Base-by-base conservation (phyloP, 2,329 filamentous ascomycete species). In the Ustilaginoidea virens region DNA sequence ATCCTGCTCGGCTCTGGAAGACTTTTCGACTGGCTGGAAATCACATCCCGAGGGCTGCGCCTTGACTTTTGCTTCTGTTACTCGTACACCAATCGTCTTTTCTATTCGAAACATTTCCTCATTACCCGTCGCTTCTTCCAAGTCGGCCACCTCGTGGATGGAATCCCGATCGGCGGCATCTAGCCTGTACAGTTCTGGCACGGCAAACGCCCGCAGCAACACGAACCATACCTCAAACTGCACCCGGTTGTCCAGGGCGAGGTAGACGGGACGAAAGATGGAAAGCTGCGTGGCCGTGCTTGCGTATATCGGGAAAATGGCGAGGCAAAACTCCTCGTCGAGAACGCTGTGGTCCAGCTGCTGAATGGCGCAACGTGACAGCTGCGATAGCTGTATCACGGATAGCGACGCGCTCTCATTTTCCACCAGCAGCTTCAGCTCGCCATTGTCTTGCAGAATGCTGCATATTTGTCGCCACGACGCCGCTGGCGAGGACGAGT, bases 221-320 rank as follows among this genome's bases (percentile, higher is more conserved):
- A 93, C 86, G 44, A 92, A 87, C 90, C 90, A 98, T 9, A 94
- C 90, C 49, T 98, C 90, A 43, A 92, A 93, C n/a, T 92, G 63
- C 5, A 92, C 74, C 23, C 86, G 71, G 16, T 73, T 86, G 41
- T 96, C 87, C 25, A 94, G 56, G 4, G 82, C 80, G 19, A 98
- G 62, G 47, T 92, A 94, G 20, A 96, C 75, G 0, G 90, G 87
- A n/a, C 81, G 74, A 34, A 83, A 75, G 17, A 87, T 69, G 5
- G 79, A 78, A 32, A 87, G 62, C 12, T 78, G 69, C 3, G 72
- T 78, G 2, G 81, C 69, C 13, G 72, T 73, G 7, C 79, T 66
- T 1, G 82, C 75, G 52, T 98, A 96, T 37, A 87, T 86, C 11
- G 90, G 87, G 46, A 94, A 94, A 26, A 98, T 87, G 29, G 82